Evolutionary conservation across 345 rosid genomes (phyloP).

Genomic region (Noccaea caerulescens): DNA sequence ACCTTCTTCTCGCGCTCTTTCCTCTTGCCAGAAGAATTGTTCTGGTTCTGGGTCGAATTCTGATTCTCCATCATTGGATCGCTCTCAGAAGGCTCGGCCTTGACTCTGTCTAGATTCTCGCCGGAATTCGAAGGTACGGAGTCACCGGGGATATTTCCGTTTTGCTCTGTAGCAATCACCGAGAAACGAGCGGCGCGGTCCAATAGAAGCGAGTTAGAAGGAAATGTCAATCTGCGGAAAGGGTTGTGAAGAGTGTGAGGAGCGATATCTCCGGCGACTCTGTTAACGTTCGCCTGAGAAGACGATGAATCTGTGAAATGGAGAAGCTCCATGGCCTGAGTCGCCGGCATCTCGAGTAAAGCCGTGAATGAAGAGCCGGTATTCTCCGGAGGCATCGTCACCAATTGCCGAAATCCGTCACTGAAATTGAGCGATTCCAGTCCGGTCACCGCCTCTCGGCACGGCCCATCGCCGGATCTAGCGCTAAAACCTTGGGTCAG

Average conservation of each 20-base stretch:
- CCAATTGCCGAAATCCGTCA: conserved; percentile 55
- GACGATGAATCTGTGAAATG: conserved; percentile 37
- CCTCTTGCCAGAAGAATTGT: conserved; percentile 48
- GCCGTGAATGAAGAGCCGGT: conserved; percentile 69
- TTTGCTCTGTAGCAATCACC: conserved; percentile 42
- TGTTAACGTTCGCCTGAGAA: conserved; percentile 20
- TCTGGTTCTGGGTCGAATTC: conserved; percentile 12
- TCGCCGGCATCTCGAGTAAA: conserved; percentile 66
- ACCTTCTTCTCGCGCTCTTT: conserved; percentile 65
- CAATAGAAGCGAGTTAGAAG: conserved; percentile 39
- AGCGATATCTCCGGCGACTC: conserved; percentile 42
- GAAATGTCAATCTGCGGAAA: conserved; percentile 31
- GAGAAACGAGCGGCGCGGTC: conserved; percentile 47
- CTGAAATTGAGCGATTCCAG: conserved; percentile 52
- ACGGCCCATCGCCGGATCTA: conserved; percentile 50
- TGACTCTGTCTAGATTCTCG: conserved; percentile 46
- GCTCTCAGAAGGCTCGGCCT: conserved; percentile 48
- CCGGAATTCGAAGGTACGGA: conserved; percentile 41
- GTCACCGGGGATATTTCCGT: conserved; percentile 43
- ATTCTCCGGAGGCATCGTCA: conserved; percentile 49
- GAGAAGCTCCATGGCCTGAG: conserved; percentile 66
- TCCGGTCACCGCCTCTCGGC: conserved; percentile 37
- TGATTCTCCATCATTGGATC: conserved; percentile 48
- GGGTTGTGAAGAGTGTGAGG: conserved; percentile 28
- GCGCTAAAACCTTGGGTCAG: conserved; percentile 38